Evolutionary conservation across 2,329 filamentous ascomycete species (phyloP), one percentile per base, ranked within the genome.

Genomic region (Neonectria neomacrospora): DNA sequence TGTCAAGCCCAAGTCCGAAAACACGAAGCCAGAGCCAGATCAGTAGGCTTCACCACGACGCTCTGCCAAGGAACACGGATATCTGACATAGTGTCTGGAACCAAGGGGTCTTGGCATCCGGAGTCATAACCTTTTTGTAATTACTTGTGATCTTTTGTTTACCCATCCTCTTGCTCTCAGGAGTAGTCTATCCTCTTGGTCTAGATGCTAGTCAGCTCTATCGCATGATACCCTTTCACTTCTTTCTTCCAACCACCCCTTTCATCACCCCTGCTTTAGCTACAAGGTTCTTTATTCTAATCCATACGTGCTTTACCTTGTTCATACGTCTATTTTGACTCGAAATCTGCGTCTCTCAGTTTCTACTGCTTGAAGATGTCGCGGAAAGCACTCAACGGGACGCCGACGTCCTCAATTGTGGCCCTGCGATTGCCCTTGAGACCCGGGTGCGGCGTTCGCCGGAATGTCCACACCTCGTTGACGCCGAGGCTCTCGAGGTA

Each of bases 401-500:
- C 80, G 20, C 78, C 75, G 63, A 79, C 77, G 50, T 86, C 81
- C 22, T 75, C 74, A 48, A 88, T 65, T 23, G 48, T 66, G 3
- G 78, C 74, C 71, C 78, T 80, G 3, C 50, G 54, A 3, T 69
- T 73, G 11, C 70, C 77, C 3, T 68, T 71, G 0, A 69, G 67
- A 1, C 71, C 75, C 0, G 77, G 71, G 4, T 76, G 73, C 2
- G 75, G 67, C 5, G 69, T 73, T 54, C 84, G 79, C 70, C 79
- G 76, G 26, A 87, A 76, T 5, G 84, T 87, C 85, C 85, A 90
- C 2, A 96, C 80, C 61, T 88, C 82, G 32, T 80, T 74, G 26
- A 95, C 87, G 5, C 89, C 90, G 12, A 93, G 80, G 63, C 81
- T 84, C 67, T 88, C 84, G 59, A 97, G 80, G 76, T 92, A 97